phyloP scores from a whole-genome alignment of 495 filamentous ascomycete species.

The Talaromyces proteolyticus region DNA sequence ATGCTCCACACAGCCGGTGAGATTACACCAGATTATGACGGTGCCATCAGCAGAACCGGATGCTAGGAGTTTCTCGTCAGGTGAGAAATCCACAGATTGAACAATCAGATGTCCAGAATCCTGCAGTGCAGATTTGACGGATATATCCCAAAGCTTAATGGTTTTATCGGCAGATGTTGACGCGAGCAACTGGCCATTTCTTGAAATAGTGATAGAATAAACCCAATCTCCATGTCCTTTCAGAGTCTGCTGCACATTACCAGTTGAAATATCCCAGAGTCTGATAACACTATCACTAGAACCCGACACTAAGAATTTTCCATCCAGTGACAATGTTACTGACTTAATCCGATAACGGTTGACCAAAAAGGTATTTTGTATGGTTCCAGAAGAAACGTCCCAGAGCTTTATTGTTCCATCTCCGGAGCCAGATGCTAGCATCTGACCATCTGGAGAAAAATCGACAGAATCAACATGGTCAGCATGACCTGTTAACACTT shows the following conservation, averaged over 20 bases:
- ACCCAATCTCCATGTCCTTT: constrained; percentile 7
- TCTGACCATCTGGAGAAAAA: no score
- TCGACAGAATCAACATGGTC: no score
- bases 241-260: no score
- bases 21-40: no score
- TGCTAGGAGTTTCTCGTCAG: constrained; percentile 18
- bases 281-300: no score
- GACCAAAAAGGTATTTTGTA: constrained; percentile 8
- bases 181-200: constrained; percentile 9
- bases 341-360: no score
- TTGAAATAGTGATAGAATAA: constrained; percentile 11
- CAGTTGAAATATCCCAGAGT: no score
- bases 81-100: constrained; percentile 22
- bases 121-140: constrained; percentile 6
- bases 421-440: constrained; percentile 8
- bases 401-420: constrained; percentile 18
- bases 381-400: constrained; percentile 13
- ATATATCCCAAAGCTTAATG: constrained; percentile 19
- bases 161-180: constrained; percentile 15
- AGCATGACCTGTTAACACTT: no score
- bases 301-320: no score
- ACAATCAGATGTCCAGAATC: constrained; percentile 11
- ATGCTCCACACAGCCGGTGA: no score
- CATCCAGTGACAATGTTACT: no score
- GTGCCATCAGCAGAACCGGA: no score